Base-by-base conservation (phyloP, 768 basidiomycete genomes). In the Daedalea quercina region DNA sequence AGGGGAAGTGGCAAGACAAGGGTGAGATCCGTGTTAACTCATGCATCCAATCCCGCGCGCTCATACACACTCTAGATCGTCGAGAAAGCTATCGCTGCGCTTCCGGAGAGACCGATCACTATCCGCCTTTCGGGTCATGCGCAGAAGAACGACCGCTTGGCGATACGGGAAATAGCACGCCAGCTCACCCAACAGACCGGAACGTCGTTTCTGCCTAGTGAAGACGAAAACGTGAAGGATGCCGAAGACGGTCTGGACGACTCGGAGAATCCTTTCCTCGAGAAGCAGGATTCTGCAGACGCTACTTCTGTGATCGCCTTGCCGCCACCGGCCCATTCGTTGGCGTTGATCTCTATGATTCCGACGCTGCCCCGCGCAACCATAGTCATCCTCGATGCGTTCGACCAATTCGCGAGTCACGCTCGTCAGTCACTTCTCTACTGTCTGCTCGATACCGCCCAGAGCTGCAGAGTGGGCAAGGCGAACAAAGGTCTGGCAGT, bases 371-470 rank as follows among this genome's bases (percentile, higher is more conserved):
- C 82, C 11, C 84, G 85, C n/a, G 83, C 90, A 1, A 85, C 87
- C 1, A 65, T 98, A 44, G 76, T 98, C 34, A 69, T 97, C 40
- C 76, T 98, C 1, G 96, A 99, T 60, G 85, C 85, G 7, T 94
- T 98, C 67, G 96, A 99, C 65, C 77, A 94, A 24, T 99, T 98
- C 67, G 85, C 92, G 2, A 77, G 85, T 15, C 94, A 97, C 67
- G 85, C 93, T 11, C 81, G 96, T 13, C 96, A 99, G 64, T 85
- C 91, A 1, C 71, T 99, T 22, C 78, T 99, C 4, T 99, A 99
- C 64, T 98, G 94, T 64, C 79, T 99, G 17, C 76, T 99, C 46
- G 96, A 99, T 63, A 94, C 92, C 1, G 94, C 82, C 1, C 96
- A 99, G 61, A 87, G 86, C 58, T 85, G 90, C 66, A 76, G 85